Evolutionary conservation across 495 filamentous ascomycete species (phyloP).

Genomic region (Cairneyella variabilis): DNA sequence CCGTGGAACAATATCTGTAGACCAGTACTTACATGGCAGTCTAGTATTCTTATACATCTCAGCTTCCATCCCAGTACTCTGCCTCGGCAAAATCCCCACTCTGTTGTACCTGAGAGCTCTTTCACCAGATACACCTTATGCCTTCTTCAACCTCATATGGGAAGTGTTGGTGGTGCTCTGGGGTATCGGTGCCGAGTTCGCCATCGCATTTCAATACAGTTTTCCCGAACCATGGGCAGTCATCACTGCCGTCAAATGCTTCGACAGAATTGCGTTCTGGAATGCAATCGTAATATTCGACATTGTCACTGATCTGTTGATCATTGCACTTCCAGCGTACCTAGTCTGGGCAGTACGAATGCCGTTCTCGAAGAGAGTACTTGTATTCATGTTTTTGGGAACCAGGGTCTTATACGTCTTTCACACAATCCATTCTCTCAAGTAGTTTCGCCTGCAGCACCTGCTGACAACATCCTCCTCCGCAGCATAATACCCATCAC

Average conservation of each 20-base stretch:
- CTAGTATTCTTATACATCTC: conserved; percentile 1
- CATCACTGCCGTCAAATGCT: conserved; percentile 23
- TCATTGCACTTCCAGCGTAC: conserved; percentile 9
- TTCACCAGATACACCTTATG: neutral
- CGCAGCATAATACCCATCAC: conserved; percentile 7
- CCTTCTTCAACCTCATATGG: neutral
- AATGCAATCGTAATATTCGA: conserved; percentile 3
- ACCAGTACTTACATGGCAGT: too few relatives aligned
- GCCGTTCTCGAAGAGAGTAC: conserved; percentile 4
- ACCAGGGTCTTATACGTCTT: conserved; percentile 15
- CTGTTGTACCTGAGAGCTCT: neutral
- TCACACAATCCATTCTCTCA: too few relatives aligned
- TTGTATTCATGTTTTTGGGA: conserved; percentile 5
- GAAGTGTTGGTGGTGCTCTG: conserved; percentile 19
- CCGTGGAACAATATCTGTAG: too few relatives aligned
- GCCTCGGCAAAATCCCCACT: conserved; percentile 12
- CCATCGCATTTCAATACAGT: conserved; percentile 27
- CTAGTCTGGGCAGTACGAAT: conserved; percentile 12
- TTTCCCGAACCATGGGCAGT: conserved; percentile 26
- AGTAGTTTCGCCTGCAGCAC: neutral
- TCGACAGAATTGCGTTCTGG: conserved; percentile 20
- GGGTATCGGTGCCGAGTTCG: conserved; percentile 17
- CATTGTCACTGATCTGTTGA: conserved; percentile 12
- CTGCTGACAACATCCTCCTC: neutral
- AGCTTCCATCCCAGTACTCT: conserved; percentile 10